Conservation (phyloP, 2,329 filamentous ascomycete species). For the Iodosphaeria phyllophila region DNA sequence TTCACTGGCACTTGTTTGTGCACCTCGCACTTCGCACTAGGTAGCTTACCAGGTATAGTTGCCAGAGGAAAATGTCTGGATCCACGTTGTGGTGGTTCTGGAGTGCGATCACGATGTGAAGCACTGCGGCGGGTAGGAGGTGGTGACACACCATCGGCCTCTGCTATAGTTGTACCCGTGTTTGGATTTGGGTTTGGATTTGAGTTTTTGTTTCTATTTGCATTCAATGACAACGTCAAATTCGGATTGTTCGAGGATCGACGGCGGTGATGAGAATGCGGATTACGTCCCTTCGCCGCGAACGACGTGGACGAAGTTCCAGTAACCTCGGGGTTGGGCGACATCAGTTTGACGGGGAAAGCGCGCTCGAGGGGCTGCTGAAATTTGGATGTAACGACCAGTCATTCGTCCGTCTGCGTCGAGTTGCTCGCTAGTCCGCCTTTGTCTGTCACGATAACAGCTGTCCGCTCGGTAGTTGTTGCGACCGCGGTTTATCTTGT, state of each 20-base stretch:
- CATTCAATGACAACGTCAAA: conserved; percentile 15
- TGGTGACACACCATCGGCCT: background rate
- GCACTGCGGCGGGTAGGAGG: background rate
- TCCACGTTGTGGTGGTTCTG: background rate
- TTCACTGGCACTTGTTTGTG: background rate
- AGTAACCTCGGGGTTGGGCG: too few species aligned
- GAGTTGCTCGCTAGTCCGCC: too few species aligned
- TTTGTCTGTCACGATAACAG: too few species aligned
- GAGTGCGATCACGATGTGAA: too few species aligned
- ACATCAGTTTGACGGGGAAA: too few species aligned
- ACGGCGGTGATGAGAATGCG: conserved; percentile 28
- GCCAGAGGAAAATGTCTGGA: background rate
- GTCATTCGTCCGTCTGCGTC: too few species aligned
- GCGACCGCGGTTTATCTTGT: too few species aligned
- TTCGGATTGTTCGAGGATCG: conserved; percentile 22
- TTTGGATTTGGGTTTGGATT: background rate
- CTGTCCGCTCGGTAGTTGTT: too few species aligned
- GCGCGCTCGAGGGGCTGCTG: too few species aligned
- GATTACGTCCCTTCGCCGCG: too few species aligned
- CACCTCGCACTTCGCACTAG: background rate
- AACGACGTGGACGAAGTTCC: too few species aligned
- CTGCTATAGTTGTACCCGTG: background rate
- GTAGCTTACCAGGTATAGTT: background rate
- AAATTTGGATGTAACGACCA: too few species aligned
- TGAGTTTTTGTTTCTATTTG: conserved; percentile 1